phyloP scores from a whole-genome alignment of 306 rosid species.

The Vigna reflexopilosa region DNA sequence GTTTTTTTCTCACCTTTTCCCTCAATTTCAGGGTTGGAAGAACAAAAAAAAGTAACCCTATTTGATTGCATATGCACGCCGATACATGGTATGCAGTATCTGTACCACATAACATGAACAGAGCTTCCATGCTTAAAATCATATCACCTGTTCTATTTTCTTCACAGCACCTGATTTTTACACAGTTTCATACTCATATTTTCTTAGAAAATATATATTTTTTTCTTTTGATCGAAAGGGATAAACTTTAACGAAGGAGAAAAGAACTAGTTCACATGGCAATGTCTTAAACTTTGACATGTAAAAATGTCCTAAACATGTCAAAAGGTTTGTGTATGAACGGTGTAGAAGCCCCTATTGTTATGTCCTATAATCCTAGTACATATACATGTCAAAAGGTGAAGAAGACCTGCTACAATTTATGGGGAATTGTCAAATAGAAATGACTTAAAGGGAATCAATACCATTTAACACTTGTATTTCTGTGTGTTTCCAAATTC shows the following conservation, averaged over 20 bases:
- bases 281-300: conserved; percentile 13
- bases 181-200: too few relatives aligned
- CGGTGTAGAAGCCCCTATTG: conserved; percentile 23
- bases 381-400: not conserved
- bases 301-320: not conserved
- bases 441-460: conserved; percentile 44
- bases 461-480: conserved; percentile 33
- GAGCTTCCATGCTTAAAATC: conserved; percentile 32
- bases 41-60: conserved; percentile 47
- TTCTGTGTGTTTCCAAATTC: conserved; percentile 21
- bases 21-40: conserved; percentile 58
- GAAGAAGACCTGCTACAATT: conserved; percentile 14
- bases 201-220: too few relatives aligned
- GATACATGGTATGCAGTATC: conserved; percentile 6
- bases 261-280: conserved; percentile 37
- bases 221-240: not conserved
- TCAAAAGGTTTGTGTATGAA: conserved; percentile 3
- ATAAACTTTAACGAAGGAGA: not conserved
- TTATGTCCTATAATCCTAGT: conserved; percentile 16
- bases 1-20: conserved; percentile 45
- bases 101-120: conserved; percentile 44
- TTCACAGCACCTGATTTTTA: not conserved
- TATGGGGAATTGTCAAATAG: conserved; percentile 30
- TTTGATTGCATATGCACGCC: conserved; percentile 49
- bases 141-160: conserved; percentile 22